phyloP scores from a whole-genome alignment of 306 rosid genomes.

The Trifolium dubium region DNA sequence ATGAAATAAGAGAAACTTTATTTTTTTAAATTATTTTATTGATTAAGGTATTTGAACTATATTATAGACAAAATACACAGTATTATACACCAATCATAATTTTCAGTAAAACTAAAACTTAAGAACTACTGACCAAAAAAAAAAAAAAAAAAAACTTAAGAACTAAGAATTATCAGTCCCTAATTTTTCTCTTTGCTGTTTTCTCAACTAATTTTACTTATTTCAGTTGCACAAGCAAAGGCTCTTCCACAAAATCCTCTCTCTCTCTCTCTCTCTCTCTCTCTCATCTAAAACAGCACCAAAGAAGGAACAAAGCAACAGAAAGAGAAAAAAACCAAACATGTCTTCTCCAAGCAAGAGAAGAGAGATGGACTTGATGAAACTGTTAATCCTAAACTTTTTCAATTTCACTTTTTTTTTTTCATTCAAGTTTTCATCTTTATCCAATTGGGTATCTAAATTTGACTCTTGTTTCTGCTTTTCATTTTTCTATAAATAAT shows the following conservation, averaged over 20 bases:
- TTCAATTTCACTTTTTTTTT: not conserved
- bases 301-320: slow-evolving; percentile 13
- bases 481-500: not conserved
- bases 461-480: slow-evolving; percentile 32
- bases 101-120: too few relatives aligned
- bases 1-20: too few relatives aligned
- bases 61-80: too few relatives aligned
- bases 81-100: too few relatives aligned
- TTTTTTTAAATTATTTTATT: too few relatives aligned
- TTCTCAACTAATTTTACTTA: slow-evolving; percentile 41
- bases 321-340: not conserved
- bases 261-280: slow-evolving; percentile 40
- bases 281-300: not conserved
- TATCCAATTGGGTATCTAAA: slow-evolving; percentile 37
- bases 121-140: too few relatives aligned
- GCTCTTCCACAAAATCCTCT: slow-evolving; percentile 27
- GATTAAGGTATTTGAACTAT: too few relatives aligned
- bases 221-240: slow-evolving; percentile 50
- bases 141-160: too few relatives aligned
- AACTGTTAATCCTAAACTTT: slow-evolving; percentile 47
- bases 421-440: slow-evolving; percentile 39
- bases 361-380: slow-evolving; percentile 73
- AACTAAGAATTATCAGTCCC: not conserved
- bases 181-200: slow-evolving; percentile 34
- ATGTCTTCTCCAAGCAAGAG: slow-evolving; percentile 76